phyloP scores from a whole-genome alignment of 148 eudicot species.

The Euryodendron excelsum region DNA sequence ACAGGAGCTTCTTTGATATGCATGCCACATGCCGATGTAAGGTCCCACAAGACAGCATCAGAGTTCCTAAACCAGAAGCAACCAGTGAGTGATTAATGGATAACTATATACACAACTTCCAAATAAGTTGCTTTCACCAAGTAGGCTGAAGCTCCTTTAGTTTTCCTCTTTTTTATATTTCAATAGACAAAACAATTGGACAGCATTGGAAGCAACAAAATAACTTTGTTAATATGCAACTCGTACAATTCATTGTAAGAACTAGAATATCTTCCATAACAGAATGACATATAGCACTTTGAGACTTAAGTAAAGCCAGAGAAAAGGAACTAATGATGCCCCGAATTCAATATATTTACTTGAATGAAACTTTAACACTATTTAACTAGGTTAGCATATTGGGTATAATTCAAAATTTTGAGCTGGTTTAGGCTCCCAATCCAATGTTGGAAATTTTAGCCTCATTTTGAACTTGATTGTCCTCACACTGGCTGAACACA shows the following conservation, averaged over 20 bases:
- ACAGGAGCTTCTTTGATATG: conserved; percentile 49
- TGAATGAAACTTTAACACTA: no score
- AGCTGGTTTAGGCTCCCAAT: neutral
- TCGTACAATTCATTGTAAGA: neutral
- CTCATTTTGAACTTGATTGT: neutral
- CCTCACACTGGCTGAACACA: conserved; percentile 8
- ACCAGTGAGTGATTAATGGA: conserved; percentile 13
- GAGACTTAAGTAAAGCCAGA: neutral
- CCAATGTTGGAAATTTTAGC: neutral
- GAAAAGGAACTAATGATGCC: neutral
- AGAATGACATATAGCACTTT: no score
- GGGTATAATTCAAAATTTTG: neutral
- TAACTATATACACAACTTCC: neutral
- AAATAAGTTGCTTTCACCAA: neutral
- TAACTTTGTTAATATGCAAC: neutral
- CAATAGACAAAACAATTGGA: neutral
- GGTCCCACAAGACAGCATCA: neutral
- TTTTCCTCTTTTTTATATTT: neutral
- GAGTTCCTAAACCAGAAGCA: conserved; percentile 7
- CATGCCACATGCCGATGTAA: conserved; percentile 19
- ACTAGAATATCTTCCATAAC: neutral
- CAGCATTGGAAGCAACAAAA: neutral
- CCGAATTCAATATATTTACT: no score
- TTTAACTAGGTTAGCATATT: neutral
- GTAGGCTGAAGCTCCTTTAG: neutral